Base-by-base conservation (phyloP, 169 alveolate species). In the Plasmodium gallinaceum region DNA sequence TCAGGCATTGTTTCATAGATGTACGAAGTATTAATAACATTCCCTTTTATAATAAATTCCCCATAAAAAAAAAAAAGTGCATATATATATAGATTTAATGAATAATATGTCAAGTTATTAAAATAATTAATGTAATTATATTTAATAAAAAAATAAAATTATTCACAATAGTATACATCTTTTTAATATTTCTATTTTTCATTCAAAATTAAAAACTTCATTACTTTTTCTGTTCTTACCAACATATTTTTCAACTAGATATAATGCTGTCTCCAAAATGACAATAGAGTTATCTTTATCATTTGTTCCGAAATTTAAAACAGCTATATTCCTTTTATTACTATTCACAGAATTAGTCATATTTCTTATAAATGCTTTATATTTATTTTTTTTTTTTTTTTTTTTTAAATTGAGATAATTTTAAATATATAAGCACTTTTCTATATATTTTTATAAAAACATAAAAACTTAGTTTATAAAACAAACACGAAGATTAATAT, bases 1-100 rank as follows among this genome's bases (percentile, higher is more conserved):
- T 76, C 89, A 51, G 89, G 89, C 3, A 64, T 61, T 14, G 89
- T 76, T 65, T 76, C 89, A 60, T 76, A 76, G 18, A 76, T 20
- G 54, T 76, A 76, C 9, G 89, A 76, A 20, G 65, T 76, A 26
- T 76, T 76, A 46, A 76, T 76, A 24, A 76, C 62, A 62, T 76
- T 76, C 6, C 89, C 89, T 76, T 32, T 32, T 2, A 32, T 32
- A 32, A 32, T 32, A 32, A 32, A 32, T 14, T 7, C 57, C 26
- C 16, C 20, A 16, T 22, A 58, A 64, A 22, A 76, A 76, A 58
- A 60, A 3, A 18, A 46, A 20, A n/a, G 46, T 32, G 4, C 4
- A 18, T 52, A 52, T 12, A 72, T 14, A 65, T 32, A 20, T 24
- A 39, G 74, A 37, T 10, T 9, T 42, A 39, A 65, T 24, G 48